phyloP scores from a whole-genome alignment of 305 asterid species.

The Rubia tinctorum region DNA sequence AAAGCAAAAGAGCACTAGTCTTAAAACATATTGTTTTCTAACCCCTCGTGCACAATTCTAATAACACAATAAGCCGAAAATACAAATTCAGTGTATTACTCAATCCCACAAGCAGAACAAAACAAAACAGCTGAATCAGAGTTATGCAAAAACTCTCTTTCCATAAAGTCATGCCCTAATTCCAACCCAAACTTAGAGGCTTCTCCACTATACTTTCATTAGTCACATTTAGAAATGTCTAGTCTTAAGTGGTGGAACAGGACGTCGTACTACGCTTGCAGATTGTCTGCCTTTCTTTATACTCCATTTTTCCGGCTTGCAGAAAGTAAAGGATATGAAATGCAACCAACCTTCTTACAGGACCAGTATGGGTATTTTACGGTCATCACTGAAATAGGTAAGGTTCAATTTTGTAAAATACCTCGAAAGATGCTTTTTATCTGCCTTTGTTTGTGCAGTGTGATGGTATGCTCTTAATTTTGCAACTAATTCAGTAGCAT shows the following conservation, averaged over 20 bases:
- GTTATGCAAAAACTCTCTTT: neutral
- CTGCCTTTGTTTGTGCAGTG: slow-evolving; percentile 93
- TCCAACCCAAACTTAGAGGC: neutral
- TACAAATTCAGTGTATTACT: neutral
- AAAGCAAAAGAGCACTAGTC: neutral
- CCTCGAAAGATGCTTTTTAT: slow-evolving; percentile 91
- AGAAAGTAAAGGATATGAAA: neutral
- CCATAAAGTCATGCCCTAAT: neutral
- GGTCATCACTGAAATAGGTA: neutral
- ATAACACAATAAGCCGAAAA: neutral
- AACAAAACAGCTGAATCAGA: neutral
- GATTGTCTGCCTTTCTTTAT: no score
- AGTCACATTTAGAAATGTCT: neutral
- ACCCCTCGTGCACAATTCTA: neutral
- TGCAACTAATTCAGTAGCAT: slow-evolving; percentile 93
- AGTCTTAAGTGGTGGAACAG: no score
- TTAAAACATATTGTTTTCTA: neutral
- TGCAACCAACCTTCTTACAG: neutral
- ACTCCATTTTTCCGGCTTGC: no score
- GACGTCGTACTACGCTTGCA: no score
- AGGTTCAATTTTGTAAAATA: slow-evolving; percentile 12
- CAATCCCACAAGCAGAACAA: neutral
- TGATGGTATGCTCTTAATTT: slow-evolving; percentile 87
- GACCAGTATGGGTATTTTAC: no score
- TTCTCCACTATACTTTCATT: neutral